Evolutionary conservation across 371 early-diverging fungal species (phyloP).

Genomic region (Mucor mucedo): DNA sequence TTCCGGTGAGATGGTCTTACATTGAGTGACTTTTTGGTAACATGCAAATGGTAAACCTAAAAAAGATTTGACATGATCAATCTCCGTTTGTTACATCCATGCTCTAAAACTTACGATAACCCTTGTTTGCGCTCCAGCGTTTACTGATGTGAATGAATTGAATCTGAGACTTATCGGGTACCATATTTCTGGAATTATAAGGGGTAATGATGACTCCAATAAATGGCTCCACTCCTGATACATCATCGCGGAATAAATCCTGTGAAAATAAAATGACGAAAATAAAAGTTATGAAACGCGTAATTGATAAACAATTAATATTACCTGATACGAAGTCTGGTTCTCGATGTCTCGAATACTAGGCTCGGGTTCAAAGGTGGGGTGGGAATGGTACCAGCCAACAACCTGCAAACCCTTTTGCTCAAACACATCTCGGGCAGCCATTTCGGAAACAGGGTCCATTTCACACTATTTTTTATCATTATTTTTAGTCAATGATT

Average conservation of each 20-base stretch:
- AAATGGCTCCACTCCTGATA: slow-evolving; percentile 76
- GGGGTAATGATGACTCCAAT: slow-evolving; percentile 81
- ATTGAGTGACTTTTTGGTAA: slow-evolving; percentile 40
- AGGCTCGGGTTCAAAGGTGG: slow-evolving; percentile 48
- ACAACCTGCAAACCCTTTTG: slow-evolving; percentile 74
- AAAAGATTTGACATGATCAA: neutral
- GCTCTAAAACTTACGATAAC: slow-evolving; percentile 42
- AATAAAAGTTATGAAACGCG: slow-evolving; percentile 25
- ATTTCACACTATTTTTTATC: slow-evolving; percentile 68
- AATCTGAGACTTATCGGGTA: slow-evolving; percentile 53
- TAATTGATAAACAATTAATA: neutral
- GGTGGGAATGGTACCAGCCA: slow-evolving; percentile 71
- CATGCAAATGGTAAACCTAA: slow-evolving; percentile 56
- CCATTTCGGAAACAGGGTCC: slow-evolving; percentile 82
- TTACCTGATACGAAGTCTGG: slow-evolving; percentile 77
- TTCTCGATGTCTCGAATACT: slow-evolving; percentile 72
- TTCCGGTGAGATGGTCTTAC: slow-evolving; percentile 41
- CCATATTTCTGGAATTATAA: slow-evolving; percentile 49
- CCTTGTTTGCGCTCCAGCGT: slow-evolving; percentile 40
- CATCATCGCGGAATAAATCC: slow-evolving; percentile 57
- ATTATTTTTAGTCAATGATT: neutral
- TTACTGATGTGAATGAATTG: slow-evolving; percentile 56
- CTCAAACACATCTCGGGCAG: slow-evolving; percentile 73
- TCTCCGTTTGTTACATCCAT: neutral
- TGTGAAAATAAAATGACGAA: slow-evolving; percentile 4